These are phyloP conservation scores for Tilletia indica DNA, from an alignment of 1,284 basidiomycete species.

Conservation along the genomic window DNA sequence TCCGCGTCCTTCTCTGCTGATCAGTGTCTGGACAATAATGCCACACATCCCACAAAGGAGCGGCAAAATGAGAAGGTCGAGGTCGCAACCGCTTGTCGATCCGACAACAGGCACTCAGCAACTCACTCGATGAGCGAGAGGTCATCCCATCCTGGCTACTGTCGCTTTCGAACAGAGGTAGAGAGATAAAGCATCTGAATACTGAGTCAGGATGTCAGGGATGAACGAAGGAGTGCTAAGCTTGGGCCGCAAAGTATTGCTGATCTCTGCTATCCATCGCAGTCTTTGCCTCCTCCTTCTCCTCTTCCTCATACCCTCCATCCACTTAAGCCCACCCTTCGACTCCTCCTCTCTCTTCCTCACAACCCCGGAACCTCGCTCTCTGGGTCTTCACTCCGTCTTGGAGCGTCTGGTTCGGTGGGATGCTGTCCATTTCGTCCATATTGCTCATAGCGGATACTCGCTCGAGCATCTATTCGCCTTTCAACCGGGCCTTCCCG, in stretches of 20 bases:
- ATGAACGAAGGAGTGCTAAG: neutral
- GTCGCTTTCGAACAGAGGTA: too few species aligned
- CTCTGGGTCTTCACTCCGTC: conserved; percentile 7
- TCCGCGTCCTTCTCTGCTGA: too few species aligned
- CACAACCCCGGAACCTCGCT: neutral
- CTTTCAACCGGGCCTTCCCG: conserved; percentile 69
- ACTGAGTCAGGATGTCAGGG: neutral
- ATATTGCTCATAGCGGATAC: conserved; percentile 60
- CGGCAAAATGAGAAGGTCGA: too few species aligned
- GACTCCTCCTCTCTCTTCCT: conserved; percentile 12
- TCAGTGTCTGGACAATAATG: too few species aligned
- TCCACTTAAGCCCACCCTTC: neutral
- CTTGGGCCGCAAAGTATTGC: neutral
- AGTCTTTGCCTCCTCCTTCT: neutral
- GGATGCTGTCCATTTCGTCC: conserved; percentile 79
- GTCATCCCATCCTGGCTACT: too few species aligned
- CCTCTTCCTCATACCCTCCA: neutral
- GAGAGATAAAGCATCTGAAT: neutral
- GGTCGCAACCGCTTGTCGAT: too few species aligned
- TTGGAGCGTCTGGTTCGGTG: conserved; percentile 66
- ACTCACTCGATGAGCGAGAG: too few species aligned
- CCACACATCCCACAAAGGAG: too few species aligned
- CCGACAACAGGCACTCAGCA: too few species aligned
- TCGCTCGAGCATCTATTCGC: conserved; percentile 81
- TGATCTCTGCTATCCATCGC: conserved; percentile 1